Percentiles rank a stretch among this genome's conserved stretches.
Evolutionary conservation across 345 rosid species (phyloP).

Genomic region (Triadica sebifera): DNA sequence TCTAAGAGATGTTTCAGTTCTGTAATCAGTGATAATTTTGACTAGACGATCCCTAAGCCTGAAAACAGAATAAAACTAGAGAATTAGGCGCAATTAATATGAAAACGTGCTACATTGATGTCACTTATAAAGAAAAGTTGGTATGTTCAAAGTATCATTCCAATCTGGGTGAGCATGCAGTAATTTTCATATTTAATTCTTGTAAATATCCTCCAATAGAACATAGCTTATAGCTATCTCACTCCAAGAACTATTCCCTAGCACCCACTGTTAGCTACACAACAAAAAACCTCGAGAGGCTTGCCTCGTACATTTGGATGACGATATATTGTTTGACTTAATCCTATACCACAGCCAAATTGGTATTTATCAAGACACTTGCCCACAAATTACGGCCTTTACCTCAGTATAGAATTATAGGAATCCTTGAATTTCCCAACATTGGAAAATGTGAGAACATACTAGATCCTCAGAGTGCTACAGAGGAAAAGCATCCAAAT

Average conservation of each 20-base stretch:
- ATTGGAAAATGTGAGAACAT: neutral
- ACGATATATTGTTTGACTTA: neutral
- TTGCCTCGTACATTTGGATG: neutral
- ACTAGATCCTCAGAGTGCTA: neutral
- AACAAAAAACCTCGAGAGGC: neutral
- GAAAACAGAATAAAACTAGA: conserved; percentile 20
- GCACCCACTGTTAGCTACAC: no score
- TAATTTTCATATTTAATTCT: neutral
- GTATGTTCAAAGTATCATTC: neutral
- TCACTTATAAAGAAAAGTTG: neutral
- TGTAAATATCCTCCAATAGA: no score
- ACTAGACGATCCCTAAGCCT: conserved; percentile 94
- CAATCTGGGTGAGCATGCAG: neutral
- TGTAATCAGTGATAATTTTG: conserved; percentile 90
- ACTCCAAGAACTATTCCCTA: no score
- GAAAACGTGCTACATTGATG: neutral
- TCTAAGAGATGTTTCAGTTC: conserved; percentile 97
- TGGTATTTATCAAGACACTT: neutral
- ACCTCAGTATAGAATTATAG: neutral
- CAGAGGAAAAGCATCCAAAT: neutral
- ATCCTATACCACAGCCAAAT: neutral
- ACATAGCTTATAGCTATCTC: no score
- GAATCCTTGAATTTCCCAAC: neutral
- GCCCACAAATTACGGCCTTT: neutral
- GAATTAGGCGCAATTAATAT: neutral